A percentile compares a stretch with the other conserved stretches of the same genome.
Conservation (phyloP, 768 basidiomycete genomes). For the Mycena metata region DNA sequence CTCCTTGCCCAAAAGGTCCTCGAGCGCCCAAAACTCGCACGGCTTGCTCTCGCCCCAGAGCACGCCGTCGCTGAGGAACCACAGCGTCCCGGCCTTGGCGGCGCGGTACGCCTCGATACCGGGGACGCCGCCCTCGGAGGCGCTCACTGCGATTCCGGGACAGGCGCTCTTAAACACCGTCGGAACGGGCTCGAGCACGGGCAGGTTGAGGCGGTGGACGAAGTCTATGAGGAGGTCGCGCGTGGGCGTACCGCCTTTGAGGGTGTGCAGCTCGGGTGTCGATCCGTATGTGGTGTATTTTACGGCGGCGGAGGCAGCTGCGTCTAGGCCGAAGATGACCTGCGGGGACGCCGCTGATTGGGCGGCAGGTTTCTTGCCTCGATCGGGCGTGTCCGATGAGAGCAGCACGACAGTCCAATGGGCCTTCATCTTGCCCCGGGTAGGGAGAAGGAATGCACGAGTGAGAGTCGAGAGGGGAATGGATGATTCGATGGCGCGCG, state of each 20-base stretch:
- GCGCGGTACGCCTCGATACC: conserved; percentile 78
- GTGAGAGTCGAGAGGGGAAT: conserved; percentile 64
- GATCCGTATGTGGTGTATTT: conserved; percentile 56
- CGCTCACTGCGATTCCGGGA: conserved; percentile 51
- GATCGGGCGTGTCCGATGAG: conserved; percentile 66
- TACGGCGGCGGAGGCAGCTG: conserved; percentile 60
- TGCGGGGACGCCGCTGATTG: conserved; percentile 57
- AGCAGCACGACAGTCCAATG: conserved; percentile 83
- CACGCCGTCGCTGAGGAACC: conserved; percentile 78
- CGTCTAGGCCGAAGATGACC: conserved; percentile 81
- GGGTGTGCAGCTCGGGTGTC: conserved; percentile 44
- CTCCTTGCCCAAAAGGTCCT: conserved; percentile 64
- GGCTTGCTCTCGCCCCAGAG: conserved; percentile 84
- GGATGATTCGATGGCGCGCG: conserved; percentile 62
- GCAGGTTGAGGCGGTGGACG: conserved; percentile 61
- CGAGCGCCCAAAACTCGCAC: conserved; percentile 80
- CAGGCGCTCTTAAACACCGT: conserved; percentile 71
- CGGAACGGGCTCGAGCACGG: conserved; percentile 62
- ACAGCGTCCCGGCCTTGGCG: conserved; percentile 79
- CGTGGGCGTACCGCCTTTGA: conserved; percentile 68
- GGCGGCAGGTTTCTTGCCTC: conserved; percentile 52
- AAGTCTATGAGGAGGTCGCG: conserved; percentile 64
- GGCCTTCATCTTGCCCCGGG: conserved; percentile 76
- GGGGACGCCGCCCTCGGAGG: conserved; percentile 61
- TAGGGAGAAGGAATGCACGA: conserved; percentile 80